Base-by-base conservation (phyloP, 2,329 filamentous ascomycete genomes). In the Apiospora saccharicola region DNA sequence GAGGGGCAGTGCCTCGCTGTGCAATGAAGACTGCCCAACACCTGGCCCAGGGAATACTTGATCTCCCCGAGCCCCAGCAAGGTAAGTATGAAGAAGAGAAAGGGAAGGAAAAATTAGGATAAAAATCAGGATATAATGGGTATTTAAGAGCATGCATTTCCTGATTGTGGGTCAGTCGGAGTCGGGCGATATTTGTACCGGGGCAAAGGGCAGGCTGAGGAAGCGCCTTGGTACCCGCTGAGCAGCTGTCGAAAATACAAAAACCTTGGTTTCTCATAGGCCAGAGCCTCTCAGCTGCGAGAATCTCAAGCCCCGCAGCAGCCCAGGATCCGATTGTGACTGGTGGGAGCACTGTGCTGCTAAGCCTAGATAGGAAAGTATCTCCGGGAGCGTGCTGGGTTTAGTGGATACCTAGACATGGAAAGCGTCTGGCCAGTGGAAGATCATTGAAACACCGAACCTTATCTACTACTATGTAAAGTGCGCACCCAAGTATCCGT, bases 81-180 rank as follows among this genome's bases (percentile, higher is more conserved):
- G 83, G 83, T 85, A 85, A 85, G 84, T 85, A 85, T 86, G 81
- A 82, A 80, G 80, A 82, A 77, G 75, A 79, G 81, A 80, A 82
- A 80, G 76, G 78, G 79, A 77, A 71, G 46, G 75, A 51, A 12
- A 24, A n/a, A n/a, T n/a, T n/a, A n/a, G n/a, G n/a, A n/a, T n/a
- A n/a, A 30, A 30, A 30, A 30, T 30, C 26, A 30, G 26, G 26
- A 30, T 30, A 30, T 30, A 2, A 30, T 30, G 26, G 26, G 26
- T 30, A 30, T 30, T 30, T 30, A 30, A 30, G 26, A 30, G 26
- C 26, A 30, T 30, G 26, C 2, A 30, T 30, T 30, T 4, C 26
- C 4, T 30, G 26, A 30, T 30, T 30, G 26, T 30, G 26, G 26
- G 4, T 4, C 26, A 30, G 26, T 30, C 26, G 57, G 51, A 26